Base-by-base conservation (phyloP, 352 stramenopile species). In the Globisporangium lucens region DNA sequence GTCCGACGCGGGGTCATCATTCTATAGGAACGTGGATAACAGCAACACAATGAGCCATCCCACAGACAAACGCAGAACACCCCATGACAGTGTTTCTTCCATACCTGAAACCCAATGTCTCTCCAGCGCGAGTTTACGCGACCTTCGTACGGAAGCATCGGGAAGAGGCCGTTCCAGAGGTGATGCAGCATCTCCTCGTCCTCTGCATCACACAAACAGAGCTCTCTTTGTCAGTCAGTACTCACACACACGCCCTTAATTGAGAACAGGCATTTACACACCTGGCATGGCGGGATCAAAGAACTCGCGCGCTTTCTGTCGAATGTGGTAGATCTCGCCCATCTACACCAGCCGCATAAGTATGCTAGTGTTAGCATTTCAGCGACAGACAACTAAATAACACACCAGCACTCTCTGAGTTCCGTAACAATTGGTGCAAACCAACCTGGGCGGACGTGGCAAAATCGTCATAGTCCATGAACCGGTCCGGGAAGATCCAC, bases 391-490 rank as follows among this genome's bases (percentile, higher is more conserved):
- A 56, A 10, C 22, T 0, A 43, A 17, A 17, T 8, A 36, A 27
- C 52, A 12, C 30, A 29, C 13, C 27, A 38, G 15, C 30, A 41
- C 47, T 5, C 51, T 30, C 5, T 24, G 35, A 56, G 30, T 12
- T 63, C 8, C 7, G 53, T 12, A 22, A 8, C 24, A 7, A 24
- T 24, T 36, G 9, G 15, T 7, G 15, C 15, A 60, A 7, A 60
- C 60, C 4, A 46, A 90, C 80, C 72, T 86, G 75, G 17, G 80
- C 80, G 6, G 80, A 77, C 24, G 75, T 76, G 6, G 74, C 80
- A 75, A 90, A 90, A 67, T 90, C 82, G 51, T 88, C 82, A 64
- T 90, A 90, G 57, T 87, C 82, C 1, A 64, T 61, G 41, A 89
- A 76, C 2, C 77, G 80, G 2, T 87, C 74, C 0, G 80, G 78